A percentile compares a stretch with the other conserved stretches of the same genome.
These are phyloP conservation scores for Solanum gracilifrons DNA, from an alignment of 257 asterid species.

Conservation along the genomic window DNA sequence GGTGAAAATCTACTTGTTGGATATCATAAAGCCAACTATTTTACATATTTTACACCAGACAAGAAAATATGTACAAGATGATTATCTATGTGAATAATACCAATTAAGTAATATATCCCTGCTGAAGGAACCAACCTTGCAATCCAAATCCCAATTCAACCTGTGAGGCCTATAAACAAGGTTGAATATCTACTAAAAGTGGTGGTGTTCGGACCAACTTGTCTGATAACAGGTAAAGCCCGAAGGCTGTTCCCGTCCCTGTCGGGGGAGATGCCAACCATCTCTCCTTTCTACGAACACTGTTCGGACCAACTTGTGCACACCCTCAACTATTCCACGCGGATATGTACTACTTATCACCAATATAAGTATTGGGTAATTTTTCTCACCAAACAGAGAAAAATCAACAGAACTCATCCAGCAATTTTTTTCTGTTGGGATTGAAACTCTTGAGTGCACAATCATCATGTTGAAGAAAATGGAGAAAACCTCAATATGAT, in stretches of 20 bases:
- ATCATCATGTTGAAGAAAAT: not conserved
- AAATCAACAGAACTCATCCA: not conserved
- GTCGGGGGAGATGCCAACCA: no score
- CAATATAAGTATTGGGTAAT: not conserved
- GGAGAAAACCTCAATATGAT: not conserved
- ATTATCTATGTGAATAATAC: not conserved
- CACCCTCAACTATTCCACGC: not conserved
- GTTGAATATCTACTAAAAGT: not conserved
- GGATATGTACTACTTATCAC: not conserved
- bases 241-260: no score
- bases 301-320: not conserved
- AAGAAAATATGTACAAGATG: not conserved
- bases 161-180: not conserved
- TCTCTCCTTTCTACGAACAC: no score
- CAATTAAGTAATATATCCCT: not conserved
- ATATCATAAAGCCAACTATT: not conserved
- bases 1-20: not conserved
- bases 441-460: not conserved
- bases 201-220: not conserved
- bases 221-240: not conserved
- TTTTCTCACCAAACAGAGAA: not conserved
- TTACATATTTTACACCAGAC: not conserved
- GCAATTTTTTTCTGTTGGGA: not conserved
- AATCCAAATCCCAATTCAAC: not conserved
- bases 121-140: not conserved